These are phyloP conservation scores for Alternaria arborescens DNA, from an alignment of 2,329 filamentous ascomycete species.

Conservation along the genomic window DNA sequence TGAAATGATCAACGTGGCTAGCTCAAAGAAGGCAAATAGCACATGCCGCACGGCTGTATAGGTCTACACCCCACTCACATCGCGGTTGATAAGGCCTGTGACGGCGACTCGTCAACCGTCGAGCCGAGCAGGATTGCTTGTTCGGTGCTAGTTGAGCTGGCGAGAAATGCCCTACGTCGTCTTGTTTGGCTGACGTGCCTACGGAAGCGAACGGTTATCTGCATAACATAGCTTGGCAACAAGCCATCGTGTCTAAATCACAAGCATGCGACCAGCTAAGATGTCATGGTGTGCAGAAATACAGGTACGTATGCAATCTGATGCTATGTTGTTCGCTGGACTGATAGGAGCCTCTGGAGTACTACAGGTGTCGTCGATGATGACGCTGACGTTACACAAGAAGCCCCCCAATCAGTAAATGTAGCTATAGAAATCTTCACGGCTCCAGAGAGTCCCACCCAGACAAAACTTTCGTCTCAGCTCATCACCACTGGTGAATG, in stretches of 20 bases:
- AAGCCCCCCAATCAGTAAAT: slow-evolving; percentile 5
- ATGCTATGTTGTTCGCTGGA: slow-evolving; percentile 10
- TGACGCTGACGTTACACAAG: slow-evolving; percentile 15
- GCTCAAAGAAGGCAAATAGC: slow-evolving; percentile 25
- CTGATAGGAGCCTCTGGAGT: slow-evolving; percentile 7
- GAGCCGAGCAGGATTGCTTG: slow-evolving; percentile 33
- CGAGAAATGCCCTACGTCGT: slow-evolving; percentile 26
- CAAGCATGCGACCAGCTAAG: slow-evolving; percentile 18
- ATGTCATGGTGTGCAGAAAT: slow-evolving; percentile 17
- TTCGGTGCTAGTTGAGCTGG: slow-evolving; percentile 42
- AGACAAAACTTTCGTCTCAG: not conserved
- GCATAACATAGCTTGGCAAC: slow-evolving; percentile 38
- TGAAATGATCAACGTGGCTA: slow-evolving; percentile 35
- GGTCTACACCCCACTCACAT: slow-evolving; percentile 5
- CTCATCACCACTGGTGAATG: not conserved
- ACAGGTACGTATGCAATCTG: slow-evolving; percentile 13
- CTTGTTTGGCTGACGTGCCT: slow-evolving; percentile 38
- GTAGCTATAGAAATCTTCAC: not conserved
- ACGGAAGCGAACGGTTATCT: slow-evolving; percentile 40
- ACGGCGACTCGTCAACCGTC: slow-evolving; percentile 10
- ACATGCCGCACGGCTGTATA: slow-evolving; percentile 24
- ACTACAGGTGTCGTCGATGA: slow-evolving; percentile 15
- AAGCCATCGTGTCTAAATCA: slow-evolving; percentile 10
- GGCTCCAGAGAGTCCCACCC: not conserved
- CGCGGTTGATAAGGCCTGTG: slow-evolving; percentile 21